Evolutionary conservation across 2,329 filamentous ascomycete species (phyloP).

Genomic region (Metarhizium sp.): DNA sequence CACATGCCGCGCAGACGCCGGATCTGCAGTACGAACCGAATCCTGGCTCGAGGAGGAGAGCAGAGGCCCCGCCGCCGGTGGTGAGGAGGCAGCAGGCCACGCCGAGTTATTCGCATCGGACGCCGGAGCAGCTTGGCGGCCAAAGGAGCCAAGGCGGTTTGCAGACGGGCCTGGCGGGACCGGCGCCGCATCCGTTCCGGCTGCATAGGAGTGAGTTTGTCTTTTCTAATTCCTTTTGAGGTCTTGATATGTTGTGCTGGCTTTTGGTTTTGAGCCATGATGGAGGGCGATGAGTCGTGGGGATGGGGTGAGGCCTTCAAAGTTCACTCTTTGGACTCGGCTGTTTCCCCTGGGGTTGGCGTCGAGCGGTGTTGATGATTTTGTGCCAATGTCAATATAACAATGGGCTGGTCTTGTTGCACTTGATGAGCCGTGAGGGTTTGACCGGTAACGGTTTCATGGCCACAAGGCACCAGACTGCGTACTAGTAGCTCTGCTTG

Average conservation of each 20-base stretch:
- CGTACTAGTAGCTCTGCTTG: too few species aligned
- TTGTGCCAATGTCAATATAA: too few species aligned
- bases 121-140: constrained; percentile 7
- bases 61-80: background rate
- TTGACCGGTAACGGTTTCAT: too few species aligned
- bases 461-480: too few species aligned
- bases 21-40: background rate
- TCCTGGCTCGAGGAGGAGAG: background rate
- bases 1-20: constrained; percentile 1
- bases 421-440: too few species aligned
- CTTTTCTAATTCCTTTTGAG: background rate
- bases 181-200: constrained; percentile 26
- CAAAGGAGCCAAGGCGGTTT: constrained; percentile 5
- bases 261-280: background rate
- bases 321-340: too few species aligned
- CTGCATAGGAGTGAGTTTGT: constrained; percentile 25
- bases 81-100: constrained; percentile 7
- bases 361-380: too few species aligned
- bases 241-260: background rate
- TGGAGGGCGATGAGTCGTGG: background rate
- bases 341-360: too few species aligned
- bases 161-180: constrained; percentile 12
- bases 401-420: too few species aligned
- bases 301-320: too few species aligned
- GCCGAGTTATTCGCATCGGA: constrained; percentile 11